Evolutionary conservation across 768 basidiomycete genomes (phyloP).

Genomic region (Pleurotus pulmonarius): DNA sequence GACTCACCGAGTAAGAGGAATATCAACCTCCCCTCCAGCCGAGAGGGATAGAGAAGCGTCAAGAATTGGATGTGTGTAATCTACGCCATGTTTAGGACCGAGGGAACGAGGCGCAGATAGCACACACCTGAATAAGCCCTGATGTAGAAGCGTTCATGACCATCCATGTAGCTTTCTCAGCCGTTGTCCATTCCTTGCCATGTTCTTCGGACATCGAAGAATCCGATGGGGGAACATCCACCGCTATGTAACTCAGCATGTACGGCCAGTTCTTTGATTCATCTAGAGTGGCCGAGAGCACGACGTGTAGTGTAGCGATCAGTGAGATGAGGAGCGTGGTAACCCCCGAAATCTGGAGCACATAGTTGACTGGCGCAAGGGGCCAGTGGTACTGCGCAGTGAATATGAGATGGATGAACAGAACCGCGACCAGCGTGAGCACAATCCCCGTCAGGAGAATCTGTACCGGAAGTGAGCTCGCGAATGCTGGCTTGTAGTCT

Average conservation of each 20-base stretch:
- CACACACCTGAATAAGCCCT: conserved; percentile 77
- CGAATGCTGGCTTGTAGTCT: conserved; percentile 72
- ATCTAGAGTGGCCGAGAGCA: conserved; percentile 53
- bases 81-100: conserved; percentile 32
- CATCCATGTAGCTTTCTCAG: conserved; percentile 75
- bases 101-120: not conserved
- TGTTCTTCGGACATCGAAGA: conserved; percentile 21
- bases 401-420: conserved; percentile 90
- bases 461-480: conserved; percentile 87
- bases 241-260: conserved; percentile 90
- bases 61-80: conserved; percentile 98
- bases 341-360: conserved; percentile 84
- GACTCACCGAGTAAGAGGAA: conserved; percentile 71
- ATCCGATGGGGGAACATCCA: conserved; percentile 60
- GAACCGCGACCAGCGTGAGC: conserved; percentile 77
- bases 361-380: conserved; percentile 88
- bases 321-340: conserved; percentile 74
- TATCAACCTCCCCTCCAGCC: conserved; percentile 83
- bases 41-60: conserved; percentile 90
- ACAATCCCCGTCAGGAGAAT: conserved; percentile 83
- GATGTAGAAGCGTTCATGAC: conserved; percentile 85
- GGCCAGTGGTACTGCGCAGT: conserved; percentile 97
- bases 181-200: conserved; percentile 51
- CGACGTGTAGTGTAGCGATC: conserved; percentile 72
- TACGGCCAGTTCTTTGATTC: conserved; percentile 87